A percentile compares a stretch with the other conserved stretches of the same genome.
These are phyloP conservation scores for Plasmodium malariae DNA, from an alignment of 169 alveolate genomes.

Conservation along the genomic window DNA sequence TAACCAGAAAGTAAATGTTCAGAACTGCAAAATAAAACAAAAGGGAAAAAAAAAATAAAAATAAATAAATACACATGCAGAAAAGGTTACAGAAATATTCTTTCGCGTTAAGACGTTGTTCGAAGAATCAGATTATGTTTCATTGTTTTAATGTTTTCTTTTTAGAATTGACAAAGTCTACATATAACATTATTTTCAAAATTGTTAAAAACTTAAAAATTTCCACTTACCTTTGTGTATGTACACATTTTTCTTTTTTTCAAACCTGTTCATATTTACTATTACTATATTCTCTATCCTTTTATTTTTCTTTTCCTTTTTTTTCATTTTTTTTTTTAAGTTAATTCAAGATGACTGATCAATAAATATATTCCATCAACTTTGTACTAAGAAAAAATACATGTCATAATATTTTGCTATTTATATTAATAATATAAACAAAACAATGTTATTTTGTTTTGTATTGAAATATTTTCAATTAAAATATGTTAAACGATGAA, in stretches of 20 bases:
- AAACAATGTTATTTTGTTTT: too few relatives aligned
- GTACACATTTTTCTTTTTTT: constrained; percentile 21
- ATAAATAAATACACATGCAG: not conserved
- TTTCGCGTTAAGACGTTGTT: constrained; percentile 8
- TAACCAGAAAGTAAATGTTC: too few relatives aligned
- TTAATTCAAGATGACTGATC: too few relatives aligned
- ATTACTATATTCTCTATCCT: not conserved
- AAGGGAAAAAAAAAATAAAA: not conserved
- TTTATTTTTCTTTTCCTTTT: not conserved
- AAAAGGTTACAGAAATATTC: constrained; percentile 12
- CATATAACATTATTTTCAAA: not conserved
- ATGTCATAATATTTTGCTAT: too few relatives aligned
- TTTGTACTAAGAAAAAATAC: too few relatives aligned
- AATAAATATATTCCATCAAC: too few relatives aligned
- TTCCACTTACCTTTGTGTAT: constrained; percentile 2
- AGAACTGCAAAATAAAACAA: too few relatives aligned
- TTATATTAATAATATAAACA: too few relatives aligned
- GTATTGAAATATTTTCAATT: too few relatives aligned
- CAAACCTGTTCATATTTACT: not conserved
- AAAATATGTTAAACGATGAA: too few relatives aligned
- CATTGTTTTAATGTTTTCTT: not conserved
- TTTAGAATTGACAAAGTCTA: not conserved
- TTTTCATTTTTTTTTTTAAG: not conserved
- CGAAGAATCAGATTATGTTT: not conserved
- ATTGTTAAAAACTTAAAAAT: not conserved